Conservation (phyloP, 345 rosid genomes). For the Arabidopsis thaliana region DNA sequence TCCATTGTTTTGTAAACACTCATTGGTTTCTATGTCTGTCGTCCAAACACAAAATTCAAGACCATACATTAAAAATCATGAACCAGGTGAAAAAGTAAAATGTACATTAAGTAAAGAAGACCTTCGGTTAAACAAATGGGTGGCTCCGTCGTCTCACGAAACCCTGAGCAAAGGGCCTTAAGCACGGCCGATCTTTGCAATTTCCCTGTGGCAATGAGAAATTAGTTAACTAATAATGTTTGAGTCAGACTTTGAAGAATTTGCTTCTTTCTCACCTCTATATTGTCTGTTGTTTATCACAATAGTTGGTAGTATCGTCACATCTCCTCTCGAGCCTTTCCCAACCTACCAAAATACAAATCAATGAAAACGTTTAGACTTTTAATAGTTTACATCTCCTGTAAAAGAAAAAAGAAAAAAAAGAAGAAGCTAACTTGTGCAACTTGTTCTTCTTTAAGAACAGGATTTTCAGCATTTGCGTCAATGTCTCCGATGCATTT, state of each 20-base stretch:
- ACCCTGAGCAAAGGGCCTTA: slow-evolving; percentile 94
- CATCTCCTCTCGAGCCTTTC: slow-evolving; percentile 88
- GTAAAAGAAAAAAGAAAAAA: not conserved
- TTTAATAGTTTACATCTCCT: not conserved
- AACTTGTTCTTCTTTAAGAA: slow-evolving; percentile 80
- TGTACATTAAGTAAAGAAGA: slow-evolving; percentile 35
- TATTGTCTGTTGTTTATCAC: slow-evolving; percentile 90
- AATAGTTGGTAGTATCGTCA: slow-evolving; percentile 93
- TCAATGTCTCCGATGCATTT: slow-evolving; percentile 77
- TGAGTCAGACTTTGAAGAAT: not conserved
- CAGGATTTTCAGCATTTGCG: slow-evolving; percentile 67
- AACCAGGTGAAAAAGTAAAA: not conserved
- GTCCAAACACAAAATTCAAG: slow-evolving; percentile 36
- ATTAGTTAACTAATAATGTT: not conserved
- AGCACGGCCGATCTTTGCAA: slow-evolving; percentile 82
- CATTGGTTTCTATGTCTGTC: slow-evolving; percentile 92
- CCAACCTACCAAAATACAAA: slow-evolving; percentile 62
- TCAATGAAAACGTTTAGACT: not conserved
- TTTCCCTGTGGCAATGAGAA: slow-evolving; percentile 60
- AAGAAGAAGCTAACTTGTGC: slow-evolving; percentile 57
- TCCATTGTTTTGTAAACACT: slow-evolving; percentile 83
- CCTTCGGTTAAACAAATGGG: slow-evolving; percentile 86
- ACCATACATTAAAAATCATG: not conserved
- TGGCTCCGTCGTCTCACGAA: slow-evolving; percentile 94
- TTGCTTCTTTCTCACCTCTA: slow-evolving; percentile 61